phyloP scores from a whole-genome alignment of 768 basidiomycete species.

The Mycena maculata region DNA sequence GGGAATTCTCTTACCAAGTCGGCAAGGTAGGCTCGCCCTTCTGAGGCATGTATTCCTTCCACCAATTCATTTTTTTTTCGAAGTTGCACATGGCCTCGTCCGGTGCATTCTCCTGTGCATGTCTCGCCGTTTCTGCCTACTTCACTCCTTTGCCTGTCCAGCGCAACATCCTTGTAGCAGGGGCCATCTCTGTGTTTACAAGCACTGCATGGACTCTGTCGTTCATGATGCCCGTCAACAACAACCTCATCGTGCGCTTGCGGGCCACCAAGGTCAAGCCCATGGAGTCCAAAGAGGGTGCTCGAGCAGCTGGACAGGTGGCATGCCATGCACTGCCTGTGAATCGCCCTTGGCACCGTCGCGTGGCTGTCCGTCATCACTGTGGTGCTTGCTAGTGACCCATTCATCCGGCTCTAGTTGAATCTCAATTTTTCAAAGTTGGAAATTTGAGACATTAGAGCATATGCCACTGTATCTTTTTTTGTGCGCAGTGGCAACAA shows the following conservation, averaged over 20 bases:
- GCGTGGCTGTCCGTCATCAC: slow-evolving; percentile 1
- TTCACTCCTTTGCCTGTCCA: neutral
- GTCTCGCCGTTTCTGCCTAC: slow-evolving; percentile 9
- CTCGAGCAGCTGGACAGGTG: slow-evolving; percentile 14
- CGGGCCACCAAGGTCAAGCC: neutral
- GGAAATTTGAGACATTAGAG: too few species aligned
- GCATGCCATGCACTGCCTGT: slow-evolving; percentile 1
- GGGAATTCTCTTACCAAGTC: neutral
- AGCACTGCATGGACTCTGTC: neutral
- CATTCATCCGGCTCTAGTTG: neutral
- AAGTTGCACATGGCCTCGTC: slow-evolving; percentile 13
- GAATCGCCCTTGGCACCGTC: neutral
- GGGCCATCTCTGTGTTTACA: neutral
- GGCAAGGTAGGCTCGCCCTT: slow-evolving; percentile 20
- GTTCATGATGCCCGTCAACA: slow-evolving; percentile 8
- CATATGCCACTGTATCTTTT: too few species aligned
- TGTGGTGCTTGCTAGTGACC: slow-evolving; percentile 8
- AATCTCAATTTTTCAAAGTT: too few species aligned
- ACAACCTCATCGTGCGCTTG: neutral
- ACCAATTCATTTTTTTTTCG: too few species aligned
- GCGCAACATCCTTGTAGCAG: slow-evolving; percentile 7
- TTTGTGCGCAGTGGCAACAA: too few species aligned
- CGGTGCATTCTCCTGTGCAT: neutral
- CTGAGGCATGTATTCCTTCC: neutral
- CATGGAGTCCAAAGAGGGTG: slow-evolving; percentile 4